Base-by-base conservation (phyloP, 352 stramenopile species). In the Globisporangium nagaii region DNA sequence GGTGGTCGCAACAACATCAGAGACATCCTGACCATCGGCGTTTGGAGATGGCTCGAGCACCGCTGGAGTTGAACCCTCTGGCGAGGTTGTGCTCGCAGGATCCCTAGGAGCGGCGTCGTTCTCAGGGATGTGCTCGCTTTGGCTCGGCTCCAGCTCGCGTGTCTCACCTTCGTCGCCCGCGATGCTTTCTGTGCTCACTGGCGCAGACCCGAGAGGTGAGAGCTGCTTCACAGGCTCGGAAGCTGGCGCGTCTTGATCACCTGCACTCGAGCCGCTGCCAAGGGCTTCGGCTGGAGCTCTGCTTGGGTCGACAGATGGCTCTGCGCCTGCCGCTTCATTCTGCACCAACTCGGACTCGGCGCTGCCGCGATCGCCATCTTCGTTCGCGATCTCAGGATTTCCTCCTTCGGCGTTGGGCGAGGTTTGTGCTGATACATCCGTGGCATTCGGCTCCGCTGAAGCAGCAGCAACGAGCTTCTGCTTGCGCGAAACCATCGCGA, bases 401-500 rank as follows among this genome's bases (percentile, higher is more conserved):
- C 25, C 20, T 49, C 40, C 37, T 19, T 41, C 41, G 8, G 24
- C 20, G 2, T 25, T 13, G 22, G 39, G 9, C n/a, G n/a, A n/a
- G n/a, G n/a, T n/a, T n/a, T n/a, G n/a, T n/a, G n/a, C n/a, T n/a
- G n/a, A n/a, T 17, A 30, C 31, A 34, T 25, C 22, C n/a, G n/a
- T n/a, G n/a, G n/a, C n/a, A n/a, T n/a, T n/a, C n/a, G n/a, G n/a
- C n/a, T n/a, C n/a, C n/a, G n/a, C n/a, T n/a, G n/a, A n/a, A 34
- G 34, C 37, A 5, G n/a, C 40, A 2, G 43, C 24, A 20, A 35
- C 31, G 7, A 50, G 45, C 51, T 55, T 61, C 22, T 63, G 54
- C 31, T 68, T 70, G 36, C 60, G 61, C 43, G 78, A 71, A 11
- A 88, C 55, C 28, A 69, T 68, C 51, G 79, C 66, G 22, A 89